phyloP scores from a whole-genome alignment of 2,329 filamentous ascomycete genomes.

The Aspergillus fumigatus region DNA sequence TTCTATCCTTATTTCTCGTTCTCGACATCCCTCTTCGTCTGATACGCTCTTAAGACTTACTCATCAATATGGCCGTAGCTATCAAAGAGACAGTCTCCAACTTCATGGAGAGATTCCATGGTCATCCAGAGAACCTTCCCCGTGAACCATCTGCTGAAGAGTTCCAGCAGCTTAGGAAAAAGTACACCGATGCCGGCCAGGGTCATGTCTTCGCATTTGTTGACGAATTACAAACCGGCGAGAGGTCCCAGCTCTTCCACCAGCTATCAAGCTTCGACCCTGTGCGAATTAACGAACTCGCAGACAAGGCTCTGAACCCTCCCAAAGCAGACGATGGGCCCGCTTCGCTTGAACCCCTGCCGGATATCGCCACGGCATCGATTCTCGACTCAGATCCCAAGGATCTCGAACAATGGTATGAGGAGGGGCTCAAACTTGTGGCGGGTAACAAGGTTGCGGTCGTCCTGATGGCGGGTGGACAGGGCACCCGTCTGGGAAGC shows the following conservation, averaged over 20 bases:
- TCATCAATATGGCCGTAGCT: conserved; percentile 33
- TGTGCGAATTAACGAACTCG: conserved; percentile 79
- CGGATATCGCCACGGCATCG: conserved; percentile 78
- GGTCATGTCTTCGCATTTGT: conserved; percentile 84
- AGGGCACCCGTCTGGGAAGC: conserved; percentile 91
- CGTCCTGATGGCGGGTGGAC: conserved; percentile 94
- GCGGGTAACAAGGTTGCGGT: conserved; percentile 71
- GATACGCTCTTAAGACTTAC: neutral
- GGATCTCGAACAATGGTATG: conserved; percentile 80
- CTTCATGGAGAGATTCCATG: conserved; percentile 45
- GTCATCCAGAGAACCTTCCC: conserved; percentile 33
- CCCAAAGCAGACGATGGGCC: conserved; percentile 51
- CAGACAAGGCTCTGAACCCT: conserved; percentile 75
- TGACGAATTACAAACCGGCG: conserved; percentile 66
- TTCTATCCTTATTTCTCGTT: conserved; percentile 1
- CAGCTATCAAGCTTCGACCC: conserved; percentile 83
- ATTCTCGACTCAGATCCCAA: conserved; percentile 80
- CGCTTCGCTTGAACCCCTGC: conserved; percentile 74
- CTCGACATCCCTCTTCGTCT: neutral
- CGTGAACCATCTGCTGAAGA: conserved; percentile 59
- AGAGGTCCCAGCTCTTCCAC: conserved; percentile 73
- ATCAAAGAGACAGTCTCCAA: conserved; percentile 46
- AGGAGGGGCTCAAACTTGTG: conserved; percentile 61
- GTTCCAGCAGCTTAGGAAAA: conserved; percentile 62
- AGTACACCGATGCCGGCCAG: conserved; percentile 70